Base-by-base conservation (phyloP, 1,284 basidiomycete species). In the Ceratorhiza oryzae-sativae region DNA sequence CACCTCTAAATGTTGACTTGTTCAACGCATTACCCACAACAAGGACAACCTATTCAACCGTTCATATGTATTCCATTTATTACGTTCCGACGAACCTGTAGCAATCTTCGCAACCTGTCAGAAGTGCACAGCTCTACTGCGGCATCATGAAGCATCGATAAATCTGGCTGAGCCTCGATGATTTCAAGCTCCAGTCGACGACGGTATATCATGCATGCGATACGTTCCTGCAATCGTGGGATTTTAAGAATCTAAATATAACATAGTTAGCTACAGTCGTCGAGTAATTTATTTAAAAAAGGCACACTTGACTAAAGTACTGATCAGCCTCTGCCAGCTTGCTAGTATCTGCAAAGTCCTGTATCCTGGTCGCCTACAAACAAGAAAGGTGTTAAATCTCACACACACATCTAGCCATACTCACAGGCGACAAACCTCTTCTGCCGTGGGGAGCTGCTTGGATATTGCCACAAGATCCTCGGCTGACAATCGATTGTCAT, bases 11-110 rank as follows among this genome's bases (percentile, higher is more conserved):
- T 0, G 88, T 91, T 0, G 90, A 88, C 0, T 85, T 86, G 78
- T 97, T 97, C 73, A 97, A 79, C 1, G 86, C 86, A 78, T 97
- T 97, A 0, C 95, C 95, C 6, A 97, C 83, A 4, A 84, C 82
- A 18, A 97, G 82, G 1, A 95, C 86, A 73, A 86, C 85, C 90
- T 90, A 36, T 74, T 65, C 13, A 32, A 42, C 58, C 20, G 13
- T 71, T 4, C 72, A 61, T 23, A 62, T 55, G 48, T 5, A 25
- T 41, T 71, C 23, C 62, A 49, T 30, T 48, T 34, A 42, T 12
- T 23, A 15, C 39, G 60, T 32, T 58, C 1, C 39, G 12, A 72
- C 82, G 76, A 61, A 90, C 91, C 81, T 89, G 86, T 9, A 97
- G 80, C 0, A 92, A 86, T 61, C 84, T 82, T 79, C 87, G 91